Percentiles rank a stretch among this genome's conserved stretches.
Conservation (phyloP, 108 stramenopile species). For the Epipyxis sp. region DNA sequence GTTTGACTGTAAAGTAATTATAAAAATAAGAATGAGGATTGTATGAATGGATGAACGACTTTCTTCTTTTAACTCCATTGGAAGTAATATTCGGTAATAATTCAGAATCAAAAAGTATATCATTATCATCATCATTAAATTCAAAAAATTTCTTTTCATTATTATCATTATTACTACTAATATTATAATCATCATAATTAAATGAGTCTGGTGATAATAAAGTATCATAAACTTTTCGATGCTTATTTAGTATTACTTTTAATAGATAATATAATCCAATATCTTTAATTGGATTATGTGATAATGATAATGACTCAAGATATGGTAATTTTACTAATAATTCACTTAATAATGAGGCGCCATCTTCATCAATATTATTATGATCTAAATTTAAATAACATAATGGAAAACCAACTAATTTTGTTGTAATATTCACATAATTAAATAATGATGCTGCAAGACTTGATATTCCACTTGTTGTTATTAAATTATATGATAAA, state of each 20-base stretch:
- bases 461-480: neutral
- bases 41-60: neutral
- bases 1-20: neutral
- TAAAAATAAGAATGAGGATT: neutral
- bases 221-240: neutral
- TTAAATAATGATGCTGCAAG: neutral
- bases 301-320: neutral
- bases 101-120: neutral
- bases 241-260: neutral
- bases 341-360: neutral
- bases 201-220: neutral
- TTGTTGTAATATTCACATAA: too few relatives aligned
- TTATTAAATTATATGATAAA: neutral
- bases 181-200: neutral
- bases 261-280: neutral
- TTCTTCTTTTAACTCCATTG: neutral
- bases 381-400: neutral
- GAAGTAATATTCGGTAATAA: neutral
- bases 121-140: neutral
- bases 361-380: neutral
- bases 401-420: neutral
- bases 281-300: neutral
- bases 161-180: neutral
- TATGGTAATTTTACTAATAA: neutral
- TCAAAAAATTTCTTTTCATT: neutral